Base-by-base conservation (phyloP, 768 basidiomycete species). In the Termitomyces sp. region DNA sequence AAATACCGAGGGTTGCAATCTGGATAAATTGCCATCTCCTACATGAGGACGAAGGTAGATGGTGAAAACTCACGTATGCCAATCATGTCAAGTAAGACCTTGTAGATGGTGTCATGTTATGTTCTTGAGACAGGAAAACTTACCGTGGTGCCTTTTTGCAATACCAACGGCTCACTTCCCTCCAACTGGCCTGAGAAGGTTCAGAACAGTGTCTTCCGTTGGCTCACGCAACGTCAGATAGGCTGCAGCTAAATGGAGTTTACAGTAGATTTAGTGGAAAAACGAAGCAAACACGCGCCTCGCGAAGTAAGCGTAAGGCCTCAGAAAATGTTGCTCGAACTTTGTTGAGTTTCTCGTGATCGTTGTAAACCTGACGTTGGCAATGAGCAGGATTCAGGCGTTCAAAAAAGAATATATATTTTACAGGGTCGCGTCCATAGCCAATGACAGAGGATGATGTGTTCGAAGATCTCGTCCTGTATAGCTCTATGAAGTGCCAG, bases 1-100 rank as follows among this genome's bases (percentile, higher is more conserved):
- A 78, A 82, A 62, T 81, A 79, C 14, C 78, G 70, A 3, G 79
- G 75, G 60, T 82, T 82, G 64, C 79, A 75, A 67, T 80, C 81
- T 83, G 46, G 16, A 43, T 26, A 13, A 16, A 18, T 55, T 40
- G 9, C 58, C 6, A 36, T 18, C 26, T 43, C 1, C 3, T 38
- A 30, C 5, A 18, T 35, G 4, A 16, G 1, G 2, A n/a, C 20
- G 33, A 49, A 55, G 30, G 48, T 7, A 32, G 23, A 38, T 14
- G 9, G 36, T 5, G 20, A 35, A 28, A 16, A 72, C 79, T 71
- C 60, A 82, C 80, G 75, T 50, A 79, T 67, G 60, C 79, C 80
- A 59, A 82, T 63, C 74, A 81, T 72, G 60, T 83, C 81, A 6
- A 80, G 70, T 8, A 79, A 62, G 12, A 79, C 71, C 66, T 70